phyloP scores from a whole-genome alignment of 1,284 basidiomycete genomes.

The Kwoniella shivajii region DNA sequence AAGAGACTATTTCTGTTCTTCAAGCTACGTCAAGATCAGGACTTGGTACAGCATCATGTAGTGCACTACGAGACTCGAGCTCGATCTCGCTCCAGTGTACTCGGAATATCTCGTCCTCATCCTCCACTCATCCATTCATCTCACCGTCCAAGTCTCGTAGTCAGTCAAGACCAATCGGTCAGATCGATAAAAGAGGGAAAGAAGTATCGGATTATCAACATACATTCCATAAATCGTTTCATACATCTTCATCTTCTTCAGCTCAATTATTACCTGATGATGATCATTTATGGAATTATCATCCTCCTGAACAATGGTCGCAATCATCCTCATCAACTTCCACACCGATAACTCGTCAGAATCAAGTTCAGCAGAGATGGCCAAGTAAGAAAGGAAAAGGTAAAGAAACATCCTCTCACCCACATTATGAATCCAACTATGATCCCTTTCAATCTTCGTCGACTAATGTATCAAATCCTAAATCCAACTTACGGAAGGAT shows the following conservation, averaged over 20 bases:
- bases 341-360: not conserved
- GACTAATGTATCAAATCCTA: not conserved
- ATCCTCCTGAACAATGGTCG: not conserved
- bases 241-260: not conserved
- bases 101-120: not conserved
- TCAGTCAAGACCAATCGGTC: not conserved
- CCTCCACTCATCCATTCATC: not conserved
- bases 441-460: not conserved
- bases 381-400: slow-evolving; percentile 1
- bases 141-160: not conserved
- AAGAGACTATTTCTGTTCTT: not conserved
- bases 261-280: slow-evolving; percentile 10
- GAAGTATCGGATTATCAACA: not conserved
- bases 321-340: not conserved
- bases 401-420: not conserved
- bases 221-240: not conserved
- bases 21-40: not conserved
- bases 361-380: not conserved
- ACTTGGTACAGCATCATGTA: not conserved
- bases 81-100: not conserved
- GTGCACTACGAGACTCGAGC: not conserved
- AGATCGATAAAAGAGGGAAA: not conserved
- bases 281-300: not conserved
- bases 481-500: not conserved
- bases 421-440: not conserved